Percentiles rank a stretch among this genome's conserved stretches.
These are phyloP conservation scores for Daldinia grandis DNA, from an alignment of 495 filamentous ascomycete genomes.

Conservation along the genomic window DNA sequence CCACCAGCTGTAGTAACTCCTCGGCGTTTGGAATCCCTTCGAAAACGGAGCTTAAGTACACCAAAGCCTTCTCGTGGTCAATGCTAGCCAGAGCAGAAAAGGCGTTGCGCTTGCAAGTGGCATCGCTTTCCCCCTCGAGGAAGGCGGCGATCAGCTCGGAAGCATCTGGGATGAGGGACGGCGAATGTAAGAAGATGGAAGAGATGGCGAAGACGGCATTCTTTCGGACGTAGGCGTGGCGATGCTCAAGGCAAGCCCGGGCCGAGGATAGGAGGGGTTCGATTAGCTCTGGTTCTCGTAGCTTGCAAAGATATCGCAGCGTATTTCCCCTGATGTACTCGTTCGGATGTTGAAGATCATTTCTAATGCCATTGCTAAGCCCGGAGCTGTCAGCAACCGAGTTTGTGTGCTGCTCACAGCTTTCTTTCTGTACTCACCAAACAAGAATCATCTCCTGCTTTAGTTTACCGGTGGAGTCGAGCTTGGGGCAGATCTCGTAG, in stretches of 20 bases:
- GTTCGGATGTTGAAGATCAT: conserved; percentile 96
- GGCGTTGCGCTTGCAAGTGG: conserved; percentile 97
- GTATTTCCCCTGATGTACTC: conserved; percentile 98
- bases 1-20: conserved; percentile 90
- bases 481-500: conserved; percentile 98
- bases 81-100: conserved; percentile 91
- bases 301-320: conserved; percentile 94
- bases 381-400: conserved; percentile 28
- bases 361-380: conserved; percentile 91
- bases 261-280: conserved; percentile 94
- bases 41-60: conserved; percentile 89
- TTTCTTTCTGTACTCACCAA: conserved; percentile 69
- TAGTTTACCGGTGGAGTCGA: conserved; percentile 87
- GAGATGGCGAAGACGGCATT: conserved; percentile 95
- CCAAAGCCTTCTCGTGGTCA: conserved; percentile 90
- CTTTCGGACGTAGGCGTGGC: conserved; percentile 97
- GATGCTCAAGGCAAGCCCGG: conserved; percentile 89
- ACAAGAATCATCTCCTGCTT: conserved; percentile 99
- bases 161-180: conserved; percentile 92
- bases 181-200: conserved; percentile 91
- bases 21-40: conserved; percentile 94
- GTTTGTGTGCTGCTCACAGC: neutral
- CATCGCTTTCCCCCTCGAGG: conserved; percentile 89
- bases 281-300: conserved; percentile 93
- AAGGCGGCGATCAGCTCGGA: conserved; percentile 91